Percentiles rank a stretch among this genome's conserved stretches.
Conservation (phyloP, 805 yeast species). For the Suhomyces pyralidae region DNA sequence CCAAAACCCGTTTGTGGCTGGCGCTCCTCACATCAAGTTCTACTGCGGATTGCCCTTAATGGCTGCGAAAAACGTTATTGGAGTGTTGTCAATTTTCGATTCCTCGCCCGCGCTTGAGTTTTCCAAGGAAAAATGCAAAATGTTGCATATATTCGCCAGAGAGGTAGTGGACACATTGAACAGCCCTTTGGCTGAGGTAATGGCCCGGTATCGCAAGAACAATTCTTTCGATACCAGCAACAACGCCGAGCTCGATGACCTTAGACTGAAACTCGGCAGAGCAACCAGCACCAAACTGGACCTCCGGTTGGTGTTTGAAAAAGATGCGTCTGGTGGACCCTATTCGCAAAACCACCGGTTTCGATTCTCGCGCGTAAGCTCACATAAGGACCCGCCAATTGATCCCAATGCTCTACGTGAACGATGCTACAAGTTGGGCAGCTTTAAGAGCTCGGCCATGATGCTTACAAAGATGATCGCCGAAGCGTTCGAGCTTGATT, state of each 20-base stretch:
- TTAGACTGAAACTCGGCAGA: conserved; percentile 46
- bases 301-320: conserved; percentile 49
- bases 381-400: conserved; percentile 5
- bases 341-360: conserved; percentile 50
- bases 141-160: conserved; percentile 35
- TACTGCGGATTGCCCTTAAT: conserved; percentile 65
- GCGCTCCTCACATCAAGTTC: conserved; percentile 56
- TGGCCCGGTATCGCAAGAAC: background rate
- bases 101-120: conserved; percentile 36
- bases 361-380: conserved; percentile 32
- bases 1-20: conserved; percentile 61
- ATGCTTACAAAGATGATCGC: conserved; percentile 36
- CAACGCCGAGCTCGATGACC: conserved; percentile 28
- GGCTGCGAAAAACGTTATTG: conserved; percentile 43
- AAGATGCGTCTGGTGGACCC: conserved; percentile 65
- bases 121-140: conserved; percentile 29
- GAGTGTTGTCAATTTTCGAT: conserved; percentile 60
- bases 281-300: conserved; percentile 48
- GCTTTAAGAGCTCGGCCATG: conserved; percentile 44
- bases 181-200: conserved; percentile 24
- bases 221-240: background rate
- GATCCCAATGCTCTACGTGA: conserved; percentile 34
- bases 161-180: conserved; percentile 44
- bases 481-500: conserved; percentile 33
- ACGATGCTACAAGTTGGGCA: conserved; percentile 32